Base-by-base conservation (phyloP, 352 stramenopile genomes). In the Pythium rishiriense region DNA sequence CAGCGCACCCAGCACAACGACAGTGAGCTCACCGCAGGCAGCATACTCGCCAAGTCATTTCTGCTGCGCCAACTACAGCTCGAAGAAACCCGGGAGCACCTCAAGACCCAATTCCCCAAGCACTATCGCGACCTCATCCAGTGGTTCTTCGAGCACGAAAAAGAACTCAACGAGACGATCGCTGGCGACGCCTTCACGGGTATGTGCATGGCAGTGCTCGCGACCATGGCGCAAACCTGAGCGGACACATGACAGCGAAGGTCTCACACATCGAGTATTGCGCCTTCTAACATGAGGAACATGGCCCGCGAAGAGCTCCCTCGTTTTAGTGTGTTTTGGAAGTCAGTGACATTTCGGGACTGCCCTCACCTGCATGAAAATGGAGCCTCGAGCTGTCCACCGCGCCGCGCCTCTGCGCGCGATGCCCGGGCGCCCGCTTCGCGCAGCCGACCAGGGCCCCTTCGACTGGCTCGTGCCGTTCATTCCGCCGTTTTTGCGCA, bases 381-480 rank as follows among this genome's bases (percentile, higher is more conserved):
- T 60, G 53, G 25, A 60, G 0, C n/a, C 31, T 29, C 48, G 22
- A 24, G 29, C 29, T 31, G 10, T 42, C 53, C 46, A 31, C 25
- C 17, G 45, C 35, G 25, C 29, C 46, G 29, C 46, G 42, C 49
- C 37, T 33, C 28, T 47, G 5, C 43, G 37, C 14, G n/a, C 45
- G 15, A 26, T 57, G 14, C 64, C 53, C 25, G 39, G 28, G 11
- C 50, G 62, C 1, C 62, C 59, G 37, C 54, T 72, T 15, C 51
- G 63, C 10, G 63, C 63, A 15, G 63, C 45, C 7, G 58, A 72
- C 46, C 65, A 68, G 25, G 80, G 77, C 0, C 68, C 79, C 5
- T 61, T 90, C 12, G 83, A 90, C 56, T 92, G 82, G 83, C 64
- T 93, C 47, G 69, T 93, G 55, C 83, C 85, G n/a, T 94, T 94